Evolutionary conservation across 768 basidiomycete species (phyloP).

Genomic region (Rhizopogon sp.): DNA sequence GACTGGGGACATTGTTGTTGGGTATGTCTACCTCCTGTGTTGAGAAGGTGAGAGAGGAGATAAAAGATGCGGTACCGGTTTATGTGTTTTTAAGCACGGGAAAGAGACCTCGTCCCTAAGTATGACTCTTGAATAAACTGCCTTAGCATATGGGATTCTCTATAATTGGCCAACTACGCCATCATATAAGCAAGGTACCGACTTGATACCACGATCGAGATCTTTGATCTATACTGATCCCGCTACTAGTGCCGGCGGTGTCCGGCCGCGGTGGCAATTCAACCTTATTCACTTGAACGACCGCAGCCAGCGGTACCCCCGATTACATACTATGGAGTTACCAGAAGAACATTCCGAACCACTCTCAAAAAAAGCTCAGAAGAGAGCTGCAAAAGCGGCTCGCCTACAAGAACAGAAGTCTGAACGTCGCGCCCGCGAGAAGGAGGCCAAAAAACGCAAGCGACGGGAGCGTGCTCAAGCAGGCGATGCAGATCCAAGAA

Average conservation of each 20-base stretch:
- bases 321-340: conserved; percentile 20
- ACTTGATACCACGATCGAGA: neutral
- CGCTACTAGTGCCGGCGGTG: conserved; percentile 1
- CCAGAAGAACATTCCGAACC: conserved; percentile 12
- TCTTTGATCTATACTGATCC: neutral
- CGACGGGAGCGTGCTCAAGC: conserved; percentile 55
- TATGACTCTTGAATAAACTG: neutral
- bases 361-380: conserved; percentile 76
- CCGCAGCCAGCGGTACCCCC: neutral
- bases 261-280: conserved; percentile 2
- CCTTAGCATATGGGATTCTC: neutral
- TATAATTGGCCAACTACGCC: neutral
- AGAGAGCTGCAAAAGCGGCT: conserved; percentile 69
- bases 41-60: neutral
- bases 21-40: neutral
- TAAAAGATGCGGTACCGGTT: neutral
- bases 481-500: conserved; percentile 43
- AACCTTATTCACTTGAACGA: neutral
- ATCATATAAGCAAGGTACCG: neutral
- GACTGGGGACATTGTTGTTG: neutral
- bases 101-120: neutral
- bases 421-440: conserved; percentile 73
- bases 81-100: neutral
- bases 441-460: conserved; percentile 71
- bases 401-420: conserved; percentile 61